phyloP scores from a whole-genome alignment of 1,284 basidiomycete species.

The Trametes hirsuta region DNA sequence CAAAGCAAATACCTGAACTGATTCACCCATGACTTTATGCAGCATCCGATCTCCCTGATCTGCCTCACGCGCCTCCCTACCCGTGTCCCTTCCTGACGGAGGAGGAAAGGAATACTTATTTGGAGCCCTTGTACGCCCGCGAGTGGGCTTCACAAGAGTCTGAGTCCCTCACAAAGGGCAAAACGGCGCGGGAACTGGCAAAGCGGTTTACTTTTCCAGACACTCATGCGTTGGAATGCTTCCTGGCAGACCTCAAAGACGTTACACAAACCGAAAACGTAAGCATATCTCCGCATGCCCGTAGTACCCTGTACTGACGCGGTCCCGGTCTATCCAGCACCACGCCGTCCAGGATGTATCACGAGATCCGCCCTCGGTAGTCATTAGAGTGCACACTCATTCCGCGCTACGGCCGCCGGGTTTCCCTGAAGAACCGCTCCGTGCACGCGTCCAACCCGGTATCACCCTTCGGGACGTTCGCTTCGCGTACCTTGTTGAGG shows the following conservation, averaged over 20 bases:
- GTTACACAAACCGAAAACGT: conserved; percentile 38
- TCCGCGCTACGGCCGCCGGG: conserved; percentile 26
- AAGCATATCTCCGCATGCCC: conserved; percentile 19
- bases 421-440: conserved; percentile 2
- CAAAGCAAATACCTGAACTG: too few relatives aligned
- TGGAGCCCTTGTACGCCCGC: conserved; percentile 36
- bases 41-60: conserved; percentile 3
- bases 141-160: conserved; percentile 38
- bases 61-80: conserved; percentile 25
- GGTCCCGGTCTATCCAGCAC: neutral
- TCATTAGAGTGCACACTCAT: conserved; percentile 33
- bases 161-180: conserved; percentile 9
- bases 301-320: neutral
- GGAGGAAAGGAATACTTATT: conserved; percentile 36
- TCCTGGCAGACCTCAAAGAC: conserved; percentile 32
- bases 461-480: conserved; percentile 59
- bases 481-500: conserved; percentile 40
- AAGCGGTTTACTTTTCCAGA: conserved; percentile 35
- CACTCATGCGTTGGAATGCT: conserved; percentile 30
- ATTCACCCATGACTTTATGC: neutral
- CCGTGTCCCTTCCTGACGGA: conserved; percentile 28
- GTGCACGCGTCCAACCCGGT: conserved; percentile 35
- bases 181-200: conserved; percentile 17
- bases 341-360: conserved; percentile 10
- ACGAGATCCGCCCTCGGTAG: neutral